phyloP scores from a whole-genome alignment of 1,284 basidiomycete species.

The Cryptococcus neoformans region DNA sequence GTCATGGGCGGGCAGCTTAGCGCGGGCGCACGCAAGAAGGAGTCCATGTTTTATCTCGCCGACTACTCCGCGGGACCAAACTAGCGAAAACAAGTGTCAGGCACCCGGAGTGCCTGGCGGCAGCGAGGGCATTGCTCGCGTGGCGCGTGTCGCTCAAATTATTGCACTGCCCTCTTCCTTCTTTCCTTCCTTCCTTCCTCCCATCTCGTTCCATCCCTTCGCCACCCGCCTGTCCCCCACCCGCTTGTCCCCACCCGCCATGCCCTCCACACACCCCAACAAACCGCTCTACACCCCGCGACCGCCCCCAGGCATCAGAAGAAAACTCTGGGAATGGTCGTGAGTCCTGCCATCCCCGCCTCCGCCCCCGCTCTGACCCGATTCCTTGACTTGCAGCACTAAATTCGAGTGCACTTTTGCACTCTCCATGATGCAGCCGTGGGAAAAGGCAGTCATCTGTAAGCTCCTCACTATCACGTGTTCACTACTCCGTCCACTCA shows the following conservation, averaged over 20 bases:
- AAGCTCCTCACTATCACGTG: slow-evolving; percentile 15
- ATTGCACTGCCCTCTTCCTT: too few species aligned
- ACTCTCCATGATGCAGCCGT: slow-evolving; percentile 46
- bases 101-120: too few species aligned
- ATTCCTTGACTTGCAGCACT: slow-evolving; percentile 21
- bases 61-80: too few species aligned
- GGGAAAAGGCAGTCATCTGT: slow-evolving; percentile 47
- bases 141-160: too few species aligned
- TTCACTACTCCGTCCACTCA: not conserved
- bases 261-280: not conserved
- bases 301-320: slow-evolving; percentile 1
- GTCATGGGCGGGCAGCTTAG: too few species aligned
- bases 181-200: not conserved
- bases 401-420: slow-evolving; percentile 42
- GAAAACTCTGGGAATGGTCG: slow-evolving; percentile 5
- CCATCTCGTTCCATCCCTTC: not conserved
- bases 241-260: not conserved
- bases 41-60: too few species aligned
- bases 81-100: slow-evolving; percentile 9
- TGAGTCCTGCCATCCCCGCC: not conserved
- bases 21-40: too few species aligned
- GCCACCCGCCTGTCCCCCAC: not conserved
- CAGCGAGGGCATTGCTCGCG: too few species aligned
- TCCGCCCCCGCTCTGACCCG: not conserved
- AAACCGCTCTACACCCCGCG: not conserved